phyloP scores from a whole-genome alignment of 164 flowering plant genomes.

The Dillenia suffruticosa region DNA sequence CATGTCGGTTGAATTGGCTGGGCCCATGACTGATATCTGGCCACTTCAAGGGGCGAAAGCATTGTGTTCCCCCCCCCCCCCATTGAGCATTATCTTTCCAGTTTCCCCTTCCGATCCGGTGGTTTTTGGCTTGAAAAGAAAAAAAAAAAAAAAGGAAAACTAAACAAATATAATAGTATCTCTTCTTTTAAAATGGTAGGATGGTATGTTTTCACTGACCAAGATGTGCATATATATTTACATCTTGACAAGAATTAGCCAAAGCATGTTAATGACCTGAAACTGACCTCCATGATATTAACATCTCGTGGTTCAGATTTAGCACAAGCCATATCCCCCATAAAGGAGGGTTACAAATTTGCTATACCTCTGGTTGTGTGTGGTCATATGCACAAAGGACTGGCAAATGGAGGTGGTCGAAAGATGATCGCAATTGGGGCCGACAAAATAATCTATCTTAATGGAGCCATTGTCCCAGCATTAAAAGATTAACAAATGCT shows the following conservation, averaged over 20 bases:
- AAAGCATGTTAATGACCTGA: not conserved
- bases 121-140: no score
- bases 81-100: no score
- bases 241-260: not conserved
- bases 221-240: not conserved
- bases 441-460: constrained; percentile 58
- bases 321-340: constrained; percentile 52
- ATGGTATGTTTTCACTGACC: no score
- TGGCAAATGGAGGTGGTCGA: constrained; percentile 53
- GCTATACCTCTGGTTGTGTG: constrained; percentile 67
- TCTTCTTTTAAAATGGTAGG: no score
- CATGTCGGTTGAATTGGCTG: no score
- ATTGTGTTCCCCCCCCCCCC: no score
- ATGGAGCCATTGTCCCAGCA: constrained; percentile 91
- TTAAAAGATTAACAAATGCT: constrained; percentile 23
- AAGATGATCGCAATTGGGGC: constrained; percentile 64
- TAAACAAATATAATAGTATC: no score
- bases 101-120: no score
- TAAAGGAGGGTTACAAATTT: constrained; percentile 42
- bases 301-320: constrained; percentile 52
- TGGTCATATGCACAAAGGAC: constrained; percentile 93
- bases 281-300: no score
- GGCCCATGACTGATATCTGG: no score
- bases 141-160: no score
- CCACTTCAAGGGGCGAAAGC: no score